Base-by-base conservation (phyloP, 257 asterid genomes). In the Plectranthus barbatus region DNA sequence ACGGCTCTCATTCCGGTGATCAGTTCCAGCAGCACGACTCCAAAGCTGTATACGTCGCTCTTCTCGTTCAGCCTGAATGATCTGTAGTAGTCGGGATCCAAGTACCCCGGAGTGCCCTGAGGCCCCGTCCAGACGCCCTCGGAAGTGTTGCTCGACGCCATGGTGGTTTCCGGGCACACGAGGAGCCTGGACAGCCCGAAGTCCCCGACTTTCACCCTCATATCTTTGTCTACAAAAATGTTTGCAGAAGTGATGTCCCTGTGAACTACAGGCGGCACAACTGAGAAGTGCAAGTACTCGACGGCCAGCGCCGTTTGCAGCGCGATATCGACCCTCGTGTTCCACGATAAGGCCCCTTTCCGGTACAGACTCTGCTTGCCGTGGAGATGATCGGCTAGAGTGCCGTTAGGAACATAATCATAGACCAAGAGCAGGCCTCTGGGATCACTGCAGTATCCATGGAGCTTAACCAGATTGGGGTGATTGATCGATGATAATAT, bases 41-140 rank as follows among this genome's bases (percentile, higher is more conserved):
- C n/a, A n/a, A n/a, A n/a, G n/a, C n/a, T n/a, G n/a, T n/a, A n/a
- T n/a, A n/a, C 74, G 55, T 92, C 98, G 34, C 98, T 92, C 82
- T 92, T 89, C 72, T 92, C 98, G 24, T 90, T 92, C 75, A 92
- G 60, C 72, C 88, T 62, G 51, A 86, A 92, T 0, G 98, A 92
- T 39, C 74, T 64, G 34, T 92, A 79, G 72, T 92, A 92, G 74
- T 92, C 97, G 0, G 98, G 98, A 69, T 89, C 98, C 36, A 92
- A 69, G 48, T 92, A 92, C 1, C 98, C 98, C 0, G 98, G 98
- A 0, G 98, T 92, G 3, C 98, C 97, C 61, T 92, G 97, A 5
- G 98, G 98, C 18, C 98, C 98, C 1, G 98, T 91, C 87, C 95
- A 84, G 12, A 91, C 96, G 1, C 90, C 94, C 10, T 87, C 88